These are phyloP conservation scores for Thalassiosira ordinaria DNA, from an alignment of 352 stramenopile genomes.

Conservation along the genomic window DNA sequence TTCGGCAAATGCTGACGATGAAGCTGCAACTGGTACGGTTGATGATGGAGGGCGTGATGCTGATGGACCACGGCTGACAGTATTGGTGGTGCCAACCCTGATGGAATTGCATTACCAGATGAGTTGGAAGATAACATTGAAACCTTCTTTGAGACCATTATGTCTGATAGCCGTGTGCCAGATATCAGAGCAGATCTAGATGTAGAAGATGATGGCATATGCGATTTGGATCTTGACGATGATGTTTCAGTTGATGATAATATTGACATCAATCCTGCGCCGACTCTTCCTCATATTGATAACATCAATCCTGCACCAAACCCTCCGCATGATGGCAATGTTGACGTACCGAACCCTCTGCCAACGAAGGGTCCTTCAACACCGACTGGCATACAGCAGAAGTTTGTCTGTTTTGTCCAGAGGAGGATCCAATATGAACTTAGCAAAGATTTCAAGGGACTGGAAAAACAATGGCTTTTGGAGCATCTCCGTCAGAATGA, in stretches of 20 bases:
- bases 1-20: background rate
- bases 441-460: background rate
- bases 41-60: background rate
- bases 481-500: background rate
- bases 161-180: too few relatives aligned
- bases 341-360: background rate
- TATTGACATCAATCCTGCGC: too few relatives aligned
- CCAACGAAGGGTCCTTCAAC: background rate
- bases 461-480: background rate
- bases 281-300: too few relatives aligned
- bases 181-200: too few relatives aligned
- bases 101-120: too few relatives aligned
- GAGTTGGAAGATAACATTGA: too few relatives aligned
- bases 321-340: background rate
- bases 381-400: background rate
- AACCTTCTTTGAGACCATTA: too few relatives aligned
- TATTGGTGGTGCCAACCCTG: too few relatives aligned
- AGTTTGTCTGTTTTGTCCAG: conserved; percentile 1
- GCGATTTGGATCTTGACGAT: too few relatives aligned
- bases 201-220: too few relatives aligned
- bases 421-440: conserved; percentile 4
- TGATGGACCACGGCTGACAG: too few relatives aligned
- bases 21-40: background rate
- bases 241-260: too few relatives aligned
- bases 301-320: background rate